A percentile compares a stretch with the other conserved stretches of the same genome.
Conservation (phyloP, 108 stramenopile species). For the Skeletonema tropicum region DNA sequence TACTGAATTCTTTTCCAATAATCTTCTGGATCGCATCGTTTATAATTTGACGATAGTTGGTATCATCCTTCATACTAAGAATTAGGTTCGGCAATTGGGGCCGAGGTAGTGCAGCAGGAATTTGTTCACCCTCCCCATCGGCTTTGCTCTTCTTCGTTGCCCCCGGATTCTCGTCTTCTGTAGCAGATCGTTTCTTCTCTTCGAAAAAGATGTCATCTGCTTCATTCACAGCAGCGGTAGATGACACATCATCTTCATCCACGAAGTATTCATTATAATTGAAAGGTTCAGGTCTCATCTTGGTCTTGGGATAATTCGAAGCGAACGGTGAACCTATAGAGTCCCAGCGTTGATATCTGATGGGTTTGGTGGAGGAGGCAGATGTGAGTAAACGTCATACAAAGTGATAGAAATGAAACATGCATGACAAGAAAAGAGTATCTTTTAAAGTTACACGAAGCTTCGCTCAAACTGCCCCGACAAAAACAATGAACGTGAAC, state of each 20-base stretch:
- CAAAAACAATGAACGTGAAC: too few relatives aligned
- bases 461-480: too few relatives aligned
- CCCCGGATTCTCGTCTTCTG: neutral
- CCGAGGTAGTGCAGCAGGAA: neutral
- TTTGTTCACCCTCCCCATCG: neutral
- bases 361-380: too few relatives aligned
- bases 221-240: slow-evolving; percentile 2
- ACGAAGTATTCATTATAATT: neutral
- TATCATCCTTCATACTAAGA: neutral
- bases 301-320: too few relatives aligned
- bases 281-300: neutral
- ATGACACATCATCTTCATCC: slow-evolving; percentile 1
- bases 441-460: too few relatives aligned
- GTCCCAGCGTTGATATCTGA: too few relatives aligned
- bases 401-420: too few relatives aligned
- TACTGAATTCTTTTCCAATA: neutral
- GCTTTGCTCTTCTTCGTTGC: slow-evolving; percentile 2
- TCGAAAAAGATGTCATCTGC: neutral
- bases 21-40: neutral
- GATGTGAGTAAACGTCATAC: too few relatives aligned
- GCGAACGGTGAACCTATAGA: too few relatives aligned
- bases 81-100: neutral
- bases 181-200: neutral
- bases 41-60: neutral
- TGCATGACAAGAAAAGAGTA: too few relatives aligned